Evolutionary conservation across 768 basidiomycete genomes (phyloP).

Genomic region (Hypholoma fasciculare): DNA sequence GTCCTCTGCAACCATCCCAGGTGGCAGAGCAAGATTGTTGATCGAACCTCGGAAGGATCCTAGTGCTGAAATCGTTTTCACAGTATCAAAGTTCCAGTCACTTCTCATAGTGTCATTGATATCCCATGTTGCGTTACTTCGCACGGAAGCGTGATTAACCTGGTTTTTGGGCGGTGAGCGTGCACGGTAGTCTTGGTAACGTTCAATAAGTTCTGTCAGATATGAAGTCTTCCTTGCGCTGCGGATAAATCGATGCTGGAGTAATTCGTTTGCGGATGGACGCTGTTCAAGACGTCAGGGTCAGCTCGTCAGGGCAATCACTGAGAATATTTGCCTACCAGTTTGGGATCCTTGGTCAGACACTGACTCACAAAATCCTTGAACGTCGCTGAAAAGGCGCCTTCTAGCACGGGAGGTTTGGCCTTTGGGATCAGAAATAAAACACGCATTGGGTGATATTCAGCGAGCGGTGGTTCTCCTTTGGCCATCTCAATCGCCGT

Average conservation of each 20-base stretch:
- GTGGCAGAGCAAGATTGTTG: constrained; percentile 58
- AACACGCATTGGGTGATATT: constrained; percentile 99
- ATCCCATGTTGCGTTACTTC: constrained; percentile 68
- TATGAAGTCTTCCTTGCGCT: constrained; percentile 79
- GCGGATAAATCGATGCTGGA: constrained; percentile 92
- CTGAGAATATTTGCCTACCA: constrained; percentile 45
- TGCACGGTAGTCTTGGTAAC: constrained; percentile 75
- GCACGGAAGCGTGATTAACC: constrained; percentile 56
- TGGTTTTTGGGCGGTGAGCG: constrained; percentile 58
- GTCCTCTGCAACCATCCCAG: constrained; percentile 59
- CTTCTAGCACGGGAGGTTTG: constrained; percentile 88
- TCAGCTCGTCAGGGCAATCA: constrained; percentile 4
- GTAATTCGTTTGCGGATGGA: constrained; percentile 86
- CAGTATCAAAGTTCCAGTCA: constrained; percentile 96
- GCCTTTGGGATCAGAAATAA: constrained; percentile 98
- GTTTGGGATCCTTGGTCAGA: constrained; percentile 87
- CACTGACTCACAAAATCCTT: constrained; percentile 92
- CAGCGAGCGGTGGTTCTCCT: constrained; percentile 93
- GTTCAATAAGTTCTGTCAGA: constrained; percentile 86
- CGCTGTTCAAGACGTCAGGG: constrained; percentile 49
- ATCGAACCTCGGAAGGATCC: constrained; percentile 76
- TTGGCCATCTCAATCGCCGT: constrained; percentile 98
- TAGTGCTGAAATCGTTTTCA: constrained; percentile 71
- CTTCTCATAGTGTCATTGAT: constrained; percentile 75
- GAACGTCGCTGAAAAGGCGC: constrained; percentile 79